Base-by-base conservation (phyloP, 1,284 basidiomycete species). In the Xanthoconium separans region DNA sequence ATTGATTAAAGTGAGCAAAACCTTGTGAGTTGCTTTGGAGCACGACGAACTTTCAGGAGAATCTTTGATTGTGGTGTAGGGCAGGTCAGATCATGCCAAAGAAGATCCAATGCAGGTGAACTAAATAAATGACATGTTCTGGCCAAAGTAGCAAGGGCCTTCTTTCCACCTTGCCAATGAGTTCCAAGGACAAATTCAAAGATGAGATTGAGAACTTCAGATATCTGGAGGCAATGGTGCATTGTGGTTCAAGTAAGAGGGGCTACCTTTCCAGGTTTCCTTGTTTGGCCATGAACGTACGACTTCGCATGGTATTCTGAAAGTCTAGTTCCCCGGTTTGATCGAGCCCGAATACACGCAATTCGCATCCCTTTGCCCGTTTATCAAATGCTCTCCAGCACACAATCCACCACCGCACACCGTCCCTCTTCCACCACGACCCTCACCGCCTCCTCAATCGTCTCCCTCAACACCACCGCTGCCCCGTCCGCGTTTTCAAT, bases 361-460 rank as follows among this genome's bases (percentile, higher is more conserved):
- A n/a, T n/a, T n/a, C n/a, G n/a, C n/a, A n/a, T n/a, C 22, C 22
- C 22, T 4, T 22, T 4, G 4, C 22, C 22, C 22, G 4, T 22
- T 27, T 27, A 27, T 27, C 27, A 27, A 27, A 27, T 27, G 6
- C 27, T 27, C 27, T 27, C 27, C 6, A 27, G 27, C 27, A 27
- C 27, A 27, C 6, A 27, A 27, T 27, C 27, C 27, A 27, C 27
- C 27, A 27, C 27, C 27, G 27, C 27, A 27, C 27, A 85, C 44
- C 84, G 68, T 48, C 73, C 74, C 58, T 87, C 83, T 30, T 80
- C 70, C 18, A 79, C 47, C 0, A 89, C 85, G 4, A 81, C 72
- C 6, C 70, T 67, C 10, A 87, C 69, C 2, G 78, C 85, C 51
- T 85, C 80, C 18, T 63, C 61, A 15, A 87, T 72, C 2, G 72